Evolutionary conservation across 164 flowering plant genomes (phyloP).

Genomic region (Litsea cubeba): DNA sequence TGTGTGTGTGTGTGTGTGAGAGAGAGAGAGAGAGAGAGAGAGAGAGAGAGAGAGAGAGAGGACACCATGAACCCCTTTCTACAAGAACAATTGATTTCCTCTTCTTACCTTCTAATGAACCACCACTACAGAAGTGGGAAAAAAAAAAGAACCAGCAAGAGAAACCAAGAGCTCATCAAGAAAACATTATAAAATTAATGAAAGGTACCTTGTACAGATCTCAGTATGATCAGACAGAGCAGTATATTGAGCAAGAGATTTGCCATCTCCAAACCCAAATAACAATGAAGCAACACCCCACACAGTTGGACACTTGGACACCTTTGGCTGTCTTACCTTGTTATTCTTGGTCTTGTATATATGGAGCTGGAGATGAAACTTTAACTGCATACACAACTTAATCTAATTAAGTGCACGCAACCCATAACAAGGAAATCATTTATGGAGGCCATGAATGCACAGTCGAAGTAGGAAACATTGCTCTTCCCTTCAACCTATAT

Average conservation of each 20-base stretch:
- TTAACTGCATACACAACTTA: neutral
- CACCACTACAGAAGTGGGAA: neutral
- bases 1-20: too few species aligned
- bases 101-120: neutral
- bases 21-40: too few species aligned
- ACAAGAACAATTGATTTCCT: neutral
- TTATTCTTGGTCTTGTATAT: too few species aligned
- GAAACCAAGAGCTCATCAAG: too few species aligned
- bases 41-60: too few species aligned
- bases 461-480: slow-evolving; percentile 18
- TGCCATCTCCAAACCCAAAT: slow-evolving; percentile 27
- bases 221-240: slow-evolving; percentile 26
- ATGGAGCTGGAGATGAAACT: neutral
- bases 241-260: slow-evolving; percentile 22
- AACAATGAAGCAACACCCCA: slow-evolving; percentile 2
- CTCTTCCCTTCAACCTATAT: neutral
- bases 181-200: too few species aligned
- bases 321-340: too few species aligned
- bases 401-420: neutral
- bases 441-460: slow-evolving; percentile 25
- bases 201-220: slow-evolving; percentile 27
- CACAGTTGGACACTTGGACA: neutral
- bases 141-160: neutral
- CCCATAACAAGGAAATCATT: slow-evolving; percentile 10
- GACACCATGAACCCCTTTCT: neutral